These are phyloP conservation scores for Aspergillus kassunensis DNA, from an alignment of 495 filamentous ascomycete species.

Conservation along the genomic window DNA sequence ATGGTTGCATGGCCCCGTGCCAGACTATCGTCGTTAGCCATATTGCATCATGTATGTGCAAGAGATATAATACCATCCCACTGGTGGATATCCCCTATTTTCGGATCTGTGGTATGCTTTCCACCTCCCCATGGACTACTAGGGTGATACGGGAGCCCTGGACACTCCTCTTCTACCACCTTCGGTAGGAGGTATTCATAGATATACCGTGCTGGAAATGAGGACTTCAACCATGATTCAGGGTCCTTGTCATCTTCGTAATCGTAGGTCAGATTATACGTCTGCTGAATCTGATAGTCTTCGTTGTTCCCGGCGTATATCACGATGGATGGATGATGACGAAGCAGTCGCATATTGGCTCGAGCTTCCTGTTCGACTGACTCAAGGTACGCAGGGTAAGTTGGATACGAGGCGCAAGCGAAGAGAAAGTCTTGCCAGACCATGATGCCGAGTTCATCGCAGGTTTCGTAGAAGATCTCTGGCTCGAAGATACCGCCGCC, in stretches of 20 bases:
- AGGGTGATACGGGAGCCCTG: conserved; percentile 71
- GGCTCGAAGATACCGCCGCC: conserved; percentile 75
- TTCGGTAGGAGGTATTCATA: conserved; percentile 87
- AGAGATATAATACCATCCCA: conserved; percentile 62
- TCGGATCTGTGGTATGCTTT: conserved; percentile 68
- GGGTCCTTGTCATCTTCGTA: conserved; percentile 65
- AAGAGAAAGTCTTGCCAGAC: conserved; percentile 86
- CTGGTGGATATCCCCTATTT: conserved; percentile 90
- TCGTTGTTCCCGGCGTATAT: conserved; percentile 92
- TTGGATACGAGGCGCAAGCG: conserved; percentile 75
- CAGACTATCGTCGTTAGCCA: conserved; percentile 55
- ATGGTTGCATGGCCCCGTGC: conserved; percentile 89
- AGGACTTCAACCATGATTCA: conserved; percentile 76
- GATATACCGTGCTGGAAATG: conserved; percentile 88
- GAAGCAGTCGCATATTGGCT: conserved; percentile 68
- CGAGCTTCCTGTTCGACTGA: conserved; percentile 68
- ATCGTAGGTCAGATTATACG: conserved; percentile 55
- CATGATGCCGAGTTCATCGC: conserved; percentile 70
- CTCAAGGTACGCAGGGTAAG: conserved; percentile 61
- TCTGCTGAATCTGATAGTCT: conserved; percentile 85
- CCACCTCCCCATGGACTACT: conserved; percentile 84
- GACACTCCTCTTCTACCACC: conserved; percentile 55
- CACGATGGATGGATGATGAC: conserved; percentile 83
- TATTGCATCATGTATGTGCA: not conserved
- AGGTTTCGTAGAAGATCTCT: conserved; percentile 66